phyloP scores from a whole-genome alignment of 495 filamentous ascomycete species.

The Neurospora discreta region DNA sequence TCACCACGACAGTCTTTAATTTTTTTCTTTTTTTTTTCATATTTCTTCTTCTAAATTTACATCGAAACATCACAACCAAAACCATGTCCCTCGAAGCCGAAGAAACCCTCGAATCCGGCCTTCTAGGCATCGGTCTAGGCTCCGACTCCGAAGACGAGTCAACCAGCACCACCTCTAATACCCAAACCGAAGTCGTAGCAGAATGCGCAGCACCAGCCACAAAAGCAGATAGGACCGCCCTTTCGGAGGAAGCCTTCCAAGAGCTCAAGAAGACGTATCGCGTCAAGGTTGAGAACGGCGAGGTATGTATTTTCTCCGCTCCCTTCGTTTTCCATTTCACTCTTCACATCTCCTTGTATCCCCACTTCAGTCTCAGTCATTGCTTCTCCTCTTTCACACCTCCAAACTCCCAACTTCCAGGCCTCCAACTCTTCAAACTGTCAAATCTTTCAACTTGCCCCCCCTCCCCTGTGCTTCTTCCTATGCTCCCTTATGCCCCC shows the following conservation, averaged over 20 bases:
- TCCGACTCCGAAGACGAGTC: conserved; percentile 17
- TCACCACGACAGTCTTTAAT: not conserved
- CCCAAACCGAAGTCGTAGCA: not conserved
- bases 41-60: not conserved
- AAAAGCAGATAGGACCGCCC: conserved; percentile 27
- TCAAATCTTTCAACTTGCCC: no score
- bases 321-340: not conserved
- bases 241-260: conserved; percentile 33
- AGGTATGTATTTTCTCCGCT: conserved; percentile 16
- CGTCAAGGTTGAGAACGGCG: conserved; percentile 36
- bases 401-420: no score
- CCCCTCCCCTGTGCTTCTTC: no score
- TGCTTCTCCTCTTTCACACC: no score
- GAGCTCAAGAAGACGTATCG: conserved; percentile 24
- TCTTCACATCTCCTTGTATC: not conserved
- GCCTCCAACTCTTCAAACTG: no score
- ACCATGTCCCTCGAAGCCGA: conserved; percentile 10
- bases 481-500: no score
- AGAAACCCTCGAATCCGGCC: conserved; percentile 19
- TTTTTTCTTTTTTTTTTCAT: not conserved
- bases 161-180: conserved; percentile 1
- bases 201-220: conserved; percentile 3
- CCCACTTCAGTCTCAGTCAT: not conserved
- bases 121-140: conserved; percentile 28
- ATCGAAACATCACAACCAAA: not conserved